phyloP scores from a whole-genome alignment of 169 alveolate genomes.

The Cryptosporidium sp. region DNA sequence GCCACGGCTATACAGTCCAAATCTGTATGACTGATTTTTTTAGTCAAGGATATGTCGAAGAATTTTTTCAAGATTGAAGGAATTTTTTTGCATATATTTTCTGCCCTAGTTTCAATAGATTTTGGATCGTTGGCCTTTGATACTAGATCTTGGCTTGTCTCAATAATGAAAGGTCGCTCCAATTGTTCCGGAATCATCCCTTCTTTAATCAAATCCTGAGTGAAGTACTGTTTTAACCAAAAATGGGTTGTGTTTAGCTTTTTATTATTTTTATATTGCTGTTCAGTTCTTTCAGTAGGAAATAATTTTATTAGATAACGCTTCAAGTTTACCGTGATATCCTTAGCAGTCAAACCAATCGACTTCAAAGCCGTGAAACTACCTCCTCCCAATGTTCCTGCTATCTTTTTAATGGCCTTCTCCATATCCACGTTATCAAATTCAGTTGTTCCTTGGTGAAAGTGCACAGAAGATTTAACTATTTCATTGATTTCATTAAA shows the following conservation, averaged over 20 bases:
- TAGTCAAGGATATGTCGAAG: background rate
- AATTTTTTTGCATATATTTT: constrained; percentile 5
- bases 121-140: background rate
- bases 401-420: constrained; percentile 39
- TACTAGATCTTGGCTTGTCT: constrained; percentile 1
- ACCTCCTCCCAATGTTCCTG: constrained; percentile 64
- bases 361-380: constrained; percentile 59
- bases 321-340: constrained; percentile 15
- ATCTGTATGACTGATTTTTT: constrained; percentile 3
- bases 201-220: background rate
- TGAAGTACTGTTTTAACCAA: constrained; percentile 43
- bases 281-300: constrained; percentile 14
- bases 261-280: constrained; percentile 15
- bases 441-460: constrained; percentile 43
- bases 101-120: constrained; percentile 9
- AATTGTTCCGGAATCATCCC: constrained; percentile 66
- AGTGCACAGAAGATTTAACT: constrained; percentile 20
- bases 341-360: constrained; percentile 43
- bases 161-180: constrained; percentile 22
- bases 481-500: constrained; percentile 23
- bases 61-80: background rate
- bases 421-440: constrained; percentile 53
- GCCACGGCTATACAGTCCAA: constrained; percentile 50
- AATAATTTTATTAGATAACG: background rate
- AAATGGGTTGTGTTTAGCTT: constrained; percentile 12